A percentile compares a stretch with the other conserved stretches of the same genome.
phyloP scores from a whole-genome alignment of 192 early-diverging fungal species.

The Glomus cerebriforme region DNA sequence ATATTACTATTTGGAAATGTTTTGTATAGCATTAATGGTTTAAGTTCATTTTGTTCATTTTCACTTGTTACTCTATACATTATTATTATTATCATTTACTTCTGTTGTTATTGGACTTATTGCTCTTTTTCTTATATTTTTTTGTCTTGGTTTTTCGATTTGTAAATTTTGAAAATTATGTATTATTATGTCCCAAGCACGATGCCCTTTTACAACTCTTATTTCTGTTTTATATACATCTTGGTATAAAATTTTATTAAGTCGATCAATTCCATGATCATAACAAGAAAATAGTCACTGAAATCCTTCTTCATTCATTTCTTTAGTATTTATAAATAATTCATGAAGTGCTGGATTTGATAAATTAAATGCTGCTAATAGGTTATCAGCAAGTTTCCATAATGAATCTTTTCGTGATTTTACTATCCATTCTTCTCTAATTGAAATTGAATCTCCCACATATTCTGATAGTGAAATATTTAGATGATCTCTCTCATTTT shows the following conservation, averaged over 20 bases:
- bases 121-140: too few relatives aligned
- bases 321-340: neutral
- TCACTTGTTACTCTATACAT: too few relatives aligned
- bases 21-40: too few relatives aligned
- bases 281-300: neutral
- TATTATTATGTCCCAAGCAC: too few relatives aligned
- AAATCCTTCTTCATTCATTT: neutral
- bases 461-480: neutral
- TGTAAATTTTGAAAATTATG: too few relatives aligned
- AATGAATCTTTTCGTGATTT: neutral
- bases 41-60: too few relatives aligned
- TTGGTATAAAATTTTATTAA: neutral
- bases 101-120: too few relatives aligned
- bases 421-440: neutral
- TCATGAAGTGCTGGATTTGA: neutral
- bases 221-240: neutral
- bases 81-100: too few relatives aligned
- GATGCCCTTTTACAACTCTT: too few relatives aligned
- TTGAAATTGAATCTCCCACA: neutral
- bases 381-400: neutral
- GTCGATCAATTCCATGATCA: neutral
- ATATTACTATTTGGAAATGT: too few relatives aligned
- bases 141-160: too few relatives aligned
- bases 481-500: neutral
- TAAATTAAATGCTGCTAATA: neutral